Base-by-base conservation (phyloP, 2,329 filamentous ascomycete genomes). In the Xylaria sp. region DNA sequence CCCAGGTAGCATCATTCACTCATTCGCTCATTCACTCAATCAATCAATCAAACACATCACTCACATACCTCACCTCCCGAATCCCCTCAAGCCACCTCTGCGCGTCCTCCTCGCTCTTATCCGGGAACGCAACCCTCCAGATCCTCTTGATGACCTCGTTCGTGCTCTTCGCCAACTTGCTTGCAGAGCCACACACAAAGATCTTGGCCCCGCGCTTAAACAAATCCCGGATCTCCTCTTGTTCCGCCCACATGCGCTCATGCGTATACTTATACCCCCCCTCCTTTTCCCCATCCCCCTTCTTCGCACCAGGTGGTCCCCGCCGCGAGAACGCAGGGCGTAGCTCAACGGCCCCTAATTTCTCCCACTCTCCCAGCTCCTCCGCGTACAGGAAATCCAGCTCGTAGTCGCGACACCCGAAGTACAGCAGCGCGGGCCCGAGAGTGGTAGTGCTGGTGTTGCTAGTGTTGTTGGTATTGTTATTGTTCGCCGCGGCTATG, bases 301-400 rank as follows among this genome's bases (percentile, higher is more conserved):
- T 50, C 3, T 16, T 21, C 0, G 8, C 13, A 10, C 3, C 21
- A 6, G 40, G 32, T 2, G 63, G 60, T 25, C 60, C 60, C 13
- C 58, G 66, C 8, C 59, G 54, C 13, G 67, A 69, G 76, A 86
- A 93, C 0, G 90, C 89, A 71, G 87, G 84, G 0, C 85, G 82
- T 0, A 93, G 83, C 5, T 85, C 82, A 0, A 93, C 88, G 0
- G 85, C 89, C 1, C 90, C 91, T 0, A 83, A 75, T 0, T 75
- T 68, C 73, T 89, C 84, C 91, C 91, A 93, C 6, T 76, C 76
- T 25, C 84, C 82, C 5, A 92, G 78, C 70, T 89, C 86, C 0
- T 86, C 84, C 0, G 83, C 79, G 78, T 92, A 92, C 0, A 92
- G 75, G 51, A 87, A 83, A 70, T 92, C 90, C 12, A 80, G 76